Percentiles rank a stretch among this genome's conserved stretches.
These are phyloP conservation scores for Fraxinus sp. DNA, from an alignment of 305 asterid species.

Conservation along the genomic window DNA sequence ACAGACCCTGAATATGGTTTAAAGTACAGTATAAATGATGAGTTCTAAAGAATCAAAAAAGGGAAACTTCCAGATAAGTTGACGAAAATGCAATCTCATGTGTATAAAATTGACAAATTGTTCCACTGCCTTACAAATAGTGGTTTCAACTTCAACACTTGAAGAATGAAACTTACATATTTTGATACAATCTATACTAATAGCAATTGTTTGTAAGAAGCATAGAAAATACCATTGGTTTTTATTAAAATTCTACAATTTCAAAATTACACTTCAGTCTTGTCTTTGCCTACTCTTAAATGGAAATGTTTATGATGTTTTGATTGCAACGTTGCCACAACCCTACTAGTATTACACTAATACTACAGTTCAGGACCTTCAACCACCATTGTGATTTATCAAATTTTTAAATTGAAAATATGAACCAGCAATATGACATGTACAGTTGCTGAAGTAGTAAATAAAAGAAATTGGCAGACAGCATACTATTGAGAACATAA, in stretches of 20 bases:
- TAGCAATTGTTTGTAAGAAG: background rate
- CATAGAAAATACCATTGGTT: background rate
- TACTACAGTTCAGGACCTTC: slow-evolving; percentile 1
- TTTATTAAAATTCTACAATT: background rate
- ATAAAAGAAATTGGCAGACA: slow-evolving; percentile 19
- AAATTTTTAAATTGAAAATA: background rate
- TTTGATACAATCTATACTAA: background rate
- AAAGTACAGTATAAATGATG: slow-evolving; percentile 4
- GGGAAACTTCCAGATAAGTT: background rate
- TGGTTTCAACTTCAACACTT: background rate
- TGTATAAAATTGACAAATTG: background rate
- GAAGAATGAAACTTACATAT: background rate
- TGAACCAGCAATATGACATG: background rate
- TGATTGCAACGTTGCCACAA: background rate
- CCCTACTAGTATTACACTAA: slow-evolving; percentile 3
- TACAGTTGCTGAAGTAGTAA: background rate
- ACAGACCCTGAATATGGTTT: background rate
- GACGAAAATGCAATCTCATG: background rate
- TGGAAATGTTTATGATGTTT: slow-evolving; percentile 4
- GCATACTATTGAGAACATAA: slow-evolving; percentile 6
- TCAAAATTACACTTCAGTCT: background rate
- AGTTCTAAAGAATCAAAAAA: slow-evolving; percentile 8
- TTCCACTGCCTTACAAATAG: background rate
- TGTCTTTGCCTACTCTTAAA: slow-evolving; percentile 5
- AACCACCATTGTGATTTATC: slow-evolving; percentile 10